phyloP scores from a whole-genome alignment of 164 flowering plant genomes.

The Vitis rotundifolia region DNA sequence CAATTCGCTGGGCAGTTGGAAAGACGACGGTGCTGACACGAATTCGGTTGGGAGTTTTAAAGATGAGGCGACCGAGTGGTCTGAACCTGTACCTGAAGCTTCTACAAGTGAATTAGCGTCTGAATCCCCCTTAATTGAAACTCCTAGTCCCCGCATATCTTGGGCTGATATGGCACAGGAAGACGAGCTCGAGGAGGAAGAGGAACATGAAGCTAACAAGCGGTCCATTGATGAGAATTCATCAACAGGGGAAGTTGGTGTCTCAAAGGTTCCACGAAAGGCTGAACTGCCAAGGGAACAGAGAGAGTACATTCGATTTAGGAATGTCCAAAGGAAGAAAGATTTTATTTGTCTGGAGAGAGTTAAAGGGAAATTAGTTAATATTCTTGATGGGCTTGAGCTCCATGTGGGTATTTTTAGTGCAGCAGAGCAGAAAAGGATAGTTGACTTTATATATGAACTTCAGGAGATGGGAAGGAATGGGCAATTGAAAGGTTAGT shows the following conservation, averaged over 20 bases:
- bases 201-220: constrained; percentile 13
- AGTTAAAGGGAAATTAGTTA: constrained; percentile 60
- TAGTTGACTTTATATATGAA: constrained; percentile 59
- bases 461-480: constrained; percentile 75
- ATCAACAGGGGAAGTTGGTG: constrained; percentile 16
- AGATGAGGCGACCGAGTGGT: constrained; percentile 37
- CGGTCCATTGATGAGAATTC: constrained; percentile 13
- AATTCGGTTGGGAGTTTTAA: constrained; percentile 59
- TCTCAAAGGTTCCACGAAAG: constrained; percentile 30
- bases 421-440: constrained; percentile 84
- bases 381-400: constrained; percentile 84
- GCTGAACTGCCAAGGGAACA: constrained; percentile 61
- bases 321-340: constrained; percentile 66
- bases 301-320: constrained; percentile 71
- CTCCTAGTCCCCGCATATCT: constrained; percentile 49
- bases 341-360: constrained; percentile 80
- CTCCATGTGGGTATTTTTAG: constrained; percentile 82
- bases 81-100: constrained; percentile 22
- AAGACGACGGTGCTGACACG: constrained; percentile 24
- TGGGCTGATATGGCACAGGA: constrained; percentile 98
- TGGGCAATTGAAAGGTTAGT: constrained; percentile 70
- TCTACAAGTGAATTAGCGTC: constrained; percentile 13
- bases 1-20: constrained; percentile 35
- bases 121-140: constrained; percentile 10
- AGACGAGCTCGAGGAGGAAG: constrained; percentile 61